phyloP scores from a whole-genome alignment of 2,329 filamentous ascomycete species.

The Fusarium luffae region DNA sequence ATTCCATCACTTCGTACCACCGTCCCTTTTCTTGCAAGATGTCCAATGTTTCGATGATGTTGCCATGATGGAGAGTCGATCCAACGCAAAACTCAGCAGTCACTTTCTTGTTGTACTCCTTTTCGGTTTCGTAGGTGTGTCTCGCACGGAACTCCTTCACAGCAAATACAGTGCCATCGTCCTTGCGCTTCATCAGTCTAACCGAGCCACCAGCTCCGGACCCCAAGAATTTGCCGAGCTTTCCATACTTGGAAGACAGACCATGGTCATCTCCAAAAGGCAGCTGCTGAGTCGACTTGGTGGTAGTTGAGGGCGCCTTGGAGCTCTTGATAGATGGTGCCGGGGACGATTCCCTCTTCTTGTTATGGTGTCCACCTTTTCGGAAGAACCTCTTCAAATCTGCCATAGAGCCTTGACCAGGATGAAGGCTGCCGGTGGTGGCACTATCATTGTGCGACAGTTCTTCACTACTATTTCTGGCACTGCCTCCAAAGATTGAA shows the following conservation, averaged over 20 bases:
- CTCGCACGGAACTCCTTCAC: constrained; percentile 96
- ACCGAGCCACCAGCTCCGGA: constrained; percentile 96
- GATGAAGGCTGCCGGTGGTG: constrained; percentile 39
- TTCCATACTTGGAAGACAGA: constrained; percentile 90
- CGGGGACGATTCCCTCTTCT: constrained; percentile 74
- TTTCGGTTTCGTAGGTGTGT: constrained; percentile 92
- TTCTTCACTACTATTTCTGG: constrained; percentile 54
- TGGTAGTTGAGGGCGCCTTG: constrained; percentile 59
- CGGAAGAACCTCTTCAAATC: constrained; percentile 98
- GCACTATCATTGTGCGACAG: constrained; percentile 44
- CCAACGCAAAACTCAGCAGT: constrained; percentile 99
- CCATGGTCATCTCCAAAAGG: constrained; percentile 97
- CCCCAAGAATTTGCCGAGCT: constrained; percentile 92
- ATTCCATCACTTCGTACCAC: constrained; percentile 99
- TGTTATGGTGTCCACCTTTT: constrained; percentile 75
- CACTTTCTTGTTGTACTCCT: constrained; percentile 97
- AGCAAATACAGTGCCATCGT: constrained; percentile 92
- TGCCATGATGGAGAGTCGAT: constrained; percentile 95
- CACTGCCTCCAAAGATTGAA: constrained; percentile 48
- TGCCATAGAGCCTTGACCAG: constrained; percentile 83
- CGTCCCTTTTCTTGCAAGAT: constrained; percentile 93
- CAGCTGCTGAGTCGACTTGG: constrained; percentile 69
- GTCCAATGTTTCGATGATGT: constrained; percentile 97
- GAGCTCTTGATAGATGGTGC: constrained; percentile 61
- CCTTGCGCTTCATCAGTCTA: constrained; percentile 90